Evolutionary conservation across 805 yeast species (phyloP).

Genomic region (baker's yeast (Saccharomyces cerevisiae)): DNA sequence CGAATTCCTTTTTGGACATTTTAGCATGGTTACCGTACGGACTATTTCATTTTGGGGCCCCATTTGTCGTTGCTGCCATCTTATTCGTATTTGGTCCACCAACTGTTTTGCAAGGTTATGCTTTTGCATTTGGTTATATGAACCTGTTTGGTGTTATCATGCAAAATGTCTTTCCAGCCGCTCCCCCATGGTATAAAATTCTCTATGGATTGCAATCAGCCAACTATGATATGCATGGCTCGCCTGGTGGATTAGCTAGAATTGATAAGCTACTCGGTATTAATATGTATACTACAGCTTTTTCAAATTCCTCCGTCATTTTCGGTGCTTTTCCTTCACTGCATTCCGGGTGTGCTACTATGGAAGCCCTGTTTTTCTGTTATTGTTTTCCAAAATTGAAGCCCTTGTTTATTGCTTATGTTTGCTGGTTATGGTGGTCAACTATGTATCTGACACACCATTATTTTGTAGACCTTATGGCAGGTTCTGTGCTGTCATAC

Average conservation of each 20-base stretch:
- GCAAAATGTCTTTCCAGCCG: conserved; percentile 83
- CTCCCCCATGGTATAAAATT: conserved; percentile 95
- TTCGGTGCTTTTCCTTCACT: conserved; percentile 87
- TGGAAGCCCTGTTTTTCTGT: conserved; percentile 81
- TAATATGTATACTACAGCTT: conserved; percentile 75
- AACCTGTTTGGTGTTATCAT: conserved; percentile 76
- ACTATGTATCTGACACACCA: conserved; percentile 98
- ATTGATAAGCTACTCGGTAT: conserved; percentile 73
- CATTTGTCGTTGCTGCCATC: conserved; percentile 74
- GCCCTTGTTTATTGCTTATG: conserved; percentile 64
- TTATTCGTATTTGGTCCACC: conserved; percentile 90
- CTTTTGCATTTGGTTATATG: conserved; percentile 92
- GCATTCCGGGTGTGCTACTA: conserved; percentile 89
- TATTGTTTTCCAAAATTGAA: conserved; percentile 70
- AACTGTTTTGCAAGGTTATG: conserved; percentile 69
- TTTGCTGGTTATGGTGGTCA: conserved; percentile 96
- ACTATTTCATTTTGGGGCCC: conserved; percentile 78
- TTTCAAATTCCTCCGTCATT: conserved; percentile 80
- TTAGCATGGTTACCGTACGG: conserved; percentile 96
- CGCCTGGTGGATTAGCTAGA: conserved; percentile 91
- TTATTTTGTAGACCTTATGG: conserved; percentile 85
- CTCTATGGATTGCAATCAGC: conserved; percentile 84
- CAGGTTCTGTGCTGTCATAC: conserved; percentile 82
- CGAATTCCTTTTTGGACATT: conserved; percentile 60
- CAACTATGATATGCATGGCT: conserved; percentile 81